These are phyloP conservation scores for Buxus sempervirens DNA, from an alignment of 164 flowering plant genomes.

Conservation along the genomic window DNA sequence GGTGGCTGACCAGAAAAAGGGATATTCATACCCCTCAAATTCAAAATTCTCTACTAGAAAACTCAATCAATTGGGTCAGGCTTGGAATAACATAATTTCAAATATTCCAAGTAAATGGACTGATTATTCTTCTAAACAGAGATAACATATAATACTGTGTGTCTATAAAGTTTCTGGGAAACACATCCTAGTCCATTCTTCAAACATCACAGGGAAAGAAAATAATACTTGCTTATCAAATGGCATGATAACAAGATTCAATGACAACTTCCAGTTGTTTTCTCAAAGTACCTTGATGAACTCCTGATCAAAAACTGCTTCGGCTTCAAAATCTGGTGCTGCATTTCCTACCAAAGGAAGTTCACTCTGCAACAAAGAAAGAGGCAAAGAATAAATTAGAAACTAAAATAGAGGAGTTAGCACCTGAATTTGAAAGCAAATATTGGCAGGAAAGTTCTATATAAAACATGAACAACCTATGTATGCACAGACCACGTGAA, in stretches of 20 bases:
- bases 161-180: too few species aligned
- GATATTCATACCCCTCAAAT: neutral
- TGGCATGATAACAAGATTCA: too few species aligned
- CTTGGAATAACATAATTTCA: too few species aligned
- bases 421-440: too few species aligned
- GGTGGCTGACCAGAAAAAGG: neutral
- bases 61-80: neutral
- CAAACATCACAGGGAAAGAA: neutral
- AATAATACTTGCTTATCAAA: too few species aligned
- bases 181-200: neutral
- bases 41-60: neutral
- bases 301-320: conserved; percentile 98
- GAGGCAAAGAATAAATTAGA: neutral
- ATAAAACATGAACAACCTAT: too few species aligned
- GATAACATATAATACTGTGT: too few species aligned
- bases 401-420: neutral
- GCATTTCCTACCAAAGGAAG: conserved; percentile 84
- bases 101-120: too few species aligned
- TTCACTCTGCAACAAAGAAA: conserved; percentile 35
- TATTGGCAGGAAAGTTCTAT: too few species aligned
- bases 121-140: too few species aligned
- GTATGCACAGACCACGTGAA: too few species aligned
- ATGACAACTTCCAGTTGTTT: too few species aligned
- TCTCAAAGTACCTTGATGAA: conserved; percentile 62
- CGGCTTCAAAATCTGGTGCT: conserved; percentile 98